These are phyloP conservation scores for Centella asiatica DNA, from an alignment of 129 eudicot genomes.

Conservation along the genomic window DNA sequence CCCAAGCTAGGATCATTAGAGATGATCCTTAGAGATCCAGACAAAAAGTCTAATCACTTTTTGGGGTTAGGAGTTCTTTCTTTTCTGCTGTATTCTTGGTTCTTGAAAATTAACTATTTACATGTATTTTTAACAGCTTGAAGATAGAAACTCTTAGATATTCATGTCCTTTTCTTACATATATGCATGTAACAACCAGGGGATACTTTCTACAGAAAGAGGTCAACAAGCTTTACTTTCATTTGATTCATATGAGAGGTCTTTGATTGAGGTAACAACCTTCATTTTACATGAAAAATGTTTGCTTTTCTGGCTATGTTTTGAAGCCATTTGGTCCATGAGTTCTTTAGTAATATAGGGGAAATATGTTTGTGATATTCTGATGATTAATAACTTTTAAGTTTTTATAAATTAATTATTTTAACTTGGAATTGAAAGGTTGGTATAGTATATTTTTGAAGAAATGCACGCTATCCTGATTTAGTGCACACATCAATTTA, in stretches of 20 bases:
- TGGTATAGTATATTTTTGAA: too few species aligned
- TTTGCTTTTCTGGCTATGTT: constrained; percentile 13
- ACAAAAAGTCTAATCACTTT: too few species aligned
- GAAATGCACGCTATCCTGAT: too few species aligned
- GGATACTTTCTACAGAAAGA: constrained; percentile 93
- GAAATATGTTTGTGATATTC: not conserved
- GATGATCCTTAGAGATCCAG: too few species aligned
- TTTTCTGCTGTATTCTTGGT: not conserved
- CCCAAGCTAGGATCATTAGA: too few species aligned
- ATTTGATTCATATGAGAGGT: constrained; percentile 73
- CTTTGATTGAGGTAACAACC: constrained; percentile 70
- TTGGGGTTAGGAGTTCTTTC: not conserved
- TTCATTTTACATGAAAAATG: not conserved
- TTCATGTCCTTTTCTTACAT: not conserved
- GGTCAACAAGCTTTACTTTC: constrained; percentile 67
- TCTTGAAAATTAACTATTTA: not conserved
- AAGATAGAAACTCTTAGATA: not conserved
- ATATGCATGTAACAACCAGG: constrained; percentile 60
- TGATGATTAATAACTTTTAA: too few species aligned
- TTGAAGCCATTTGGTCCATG: not conserved
- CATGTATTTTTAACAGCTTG: constrained; percentile 2
- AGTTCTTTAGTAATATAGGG: not conserved
- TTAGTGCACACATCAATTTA: too few species aligned
- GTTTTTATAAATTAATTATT: too few species aligned
- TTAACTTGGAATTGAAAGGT: too few species aligned